These are phyloP conservation scores for Acacia pycnantha DNA, from an alignment of 331 rosid genomes.

Conservation along the genomic window DNA sequence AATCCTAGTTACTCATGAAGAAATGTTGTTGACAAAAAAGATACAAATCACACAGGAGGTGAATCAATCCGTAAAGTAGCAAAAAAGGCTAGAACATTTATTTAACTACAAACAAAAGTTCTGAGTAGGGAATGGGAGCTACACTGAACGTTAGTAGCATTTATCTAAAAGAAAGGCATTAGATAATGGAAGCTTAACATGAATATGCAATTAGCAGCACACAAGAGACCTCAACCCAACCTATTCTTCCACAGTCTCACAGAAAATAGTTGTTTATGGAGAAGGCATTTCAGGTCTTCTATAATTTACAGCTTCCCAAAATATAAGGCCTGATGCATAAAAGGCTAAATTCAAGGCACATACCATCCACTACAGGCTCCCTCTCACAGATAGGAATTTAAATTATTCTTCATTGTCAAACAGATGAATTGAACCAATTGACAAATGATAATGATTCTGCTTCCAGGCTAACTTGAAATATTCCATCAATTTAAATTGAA, in stretches of 20 bases:
- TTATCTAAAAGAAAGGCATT: background rate
- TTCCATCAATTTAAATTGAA: background rate
- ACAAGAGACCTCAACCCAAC: background rate
- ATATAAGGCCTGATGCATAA: background rate
- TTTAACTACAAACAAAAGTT: background rate
- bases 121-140: background rate
- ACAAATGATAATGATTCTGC: constrained; percentile 5
- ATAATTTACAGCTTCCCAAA: background rate
- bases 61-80: background rate
- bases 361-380: constrained; percentile 2
- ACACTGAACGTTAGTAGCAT: background rate
- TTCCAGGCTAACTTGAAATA: background rate
- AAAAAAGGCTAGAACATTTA: background rate
- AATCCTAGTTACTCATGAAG: background rate
- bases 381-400: background rate
- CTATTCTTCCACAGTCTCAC: background rate
- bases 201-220: background rate
- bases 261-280: background rate
- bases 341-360: constrained; percentile 1
- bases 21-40: background rate
- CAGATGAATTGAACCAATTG: background rate
- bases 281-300: background rate
- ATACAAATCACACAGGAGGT: no score
- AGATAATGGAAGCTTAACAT: background rate
- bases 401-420: background rate